These are phyloP conservation scores for Sistotremastrum suecicum DNA, from an alignment of 768 basidiomycete genomes.

Conservation along the genomic window DNA sequence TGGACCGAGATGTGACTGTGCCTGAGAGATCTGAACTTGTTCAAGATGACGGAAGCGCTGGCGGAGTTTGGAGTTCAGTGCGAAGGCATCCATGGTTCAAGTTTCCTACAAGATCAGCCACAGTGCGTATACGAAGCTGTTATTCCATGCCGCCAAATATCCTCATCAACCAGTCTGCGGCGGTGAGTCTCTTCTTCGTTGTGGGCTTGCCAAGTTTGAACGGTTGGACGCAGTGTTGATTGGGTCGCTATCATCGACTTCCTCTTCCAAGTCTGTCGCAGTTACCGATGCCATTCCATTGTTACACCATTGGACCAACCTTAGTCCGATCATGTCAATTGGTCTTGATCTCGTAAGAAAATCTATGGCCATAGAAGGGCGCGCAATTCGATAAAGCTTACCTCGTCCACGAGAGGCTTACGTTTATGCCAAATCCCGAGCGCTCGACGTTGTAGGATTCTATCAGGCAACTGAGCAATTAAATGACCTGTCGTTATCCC, in stretches of 20 bases:
- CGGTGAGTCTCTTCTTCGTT: slow-evolving; percentile 5
- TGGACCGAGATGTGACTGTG: no score
- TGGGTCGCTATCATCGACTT: no score
- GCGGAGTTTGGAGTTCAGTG: no score
- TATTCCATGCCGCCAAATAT: slow-evolving; percentile 70
- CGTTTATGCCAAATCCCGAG: slow-evolving; percentile 40
- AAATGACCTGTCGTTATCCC: slow-evolving; percentile 45
- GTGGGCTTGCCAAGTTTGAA: no score
- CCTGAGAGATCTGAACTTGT: no score
- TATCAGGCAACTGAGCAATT: slow-evolving; percentile 60
- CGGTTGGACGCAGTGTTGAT: no score
- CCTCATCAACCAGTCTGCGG: slow-evolving; percentile 67
- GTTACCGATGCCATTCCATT: slow-evolving; percentile 61
- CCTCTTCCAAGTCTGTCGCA: slow-evolving; percentile 18
- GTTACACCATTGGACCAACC: slow-evolving; percentile 72
- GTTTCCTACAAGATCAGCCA: slow-evolving; percentile 37
- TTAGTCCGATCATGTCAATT: slow-evolving; percentile 80
- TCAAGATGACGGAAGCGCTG: no score
- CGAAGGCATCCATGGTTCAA: no score
- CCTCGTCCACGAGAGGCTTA: slow-evolving; percentile 29
- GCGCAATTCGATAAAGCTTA: neutral
- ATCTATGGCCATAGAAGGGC: neutral
- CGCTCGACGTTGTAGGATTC: slow-evolving; percentile 49
- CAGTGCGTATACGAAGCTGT: slow-evolving; percentile 57
- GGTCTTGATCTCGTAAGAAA: slow-evolving; percentile 57